Base-by-base conservation (phyloP, 1,284 basidiomycete genomes). In the Singerocomus inundabilis region DNA sequence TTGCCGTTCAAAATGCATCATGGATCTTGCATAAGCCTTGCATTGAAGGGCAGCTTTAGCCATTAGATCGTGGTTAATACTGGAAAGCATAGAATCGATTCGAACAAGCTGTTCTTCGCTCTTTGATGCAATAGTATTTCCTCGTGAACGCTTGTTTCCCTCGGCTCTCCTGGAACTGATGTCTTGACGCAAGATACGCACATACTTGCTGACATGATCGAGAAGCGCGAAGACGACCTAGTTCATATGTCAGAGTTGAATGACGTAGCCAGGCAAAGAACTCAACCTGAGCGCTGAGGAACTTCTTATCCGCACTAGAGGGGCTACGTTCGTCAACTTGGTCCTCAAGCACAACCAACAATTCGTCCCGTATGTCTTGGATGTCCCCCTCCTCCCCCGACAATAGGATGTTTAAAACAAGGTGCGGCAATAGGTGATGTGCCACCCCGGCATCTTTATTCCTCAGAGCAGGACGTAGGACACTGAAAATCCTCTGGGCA, bases 191-290 rank as follows among this genome's bases (percentile, higher is more conserved):
- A 82, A 77, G 8, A 79, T 72, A 16, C 90, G 84, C 42, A 95
- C 82, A 88, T 93, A 99, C 61, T 88, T 89, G 66, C 88, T 95
- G 9, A 99, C 76, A 63, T 99, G 96, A 62, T 99, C 97, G 71
- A 99, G 84, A 34, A 99, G 77, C 69, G 87, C 87, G 66, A 99
- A 99, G 13, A 98, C 83, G 9, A 86, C 91, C 91, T 98, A 53
- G 28, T 15, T 5, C 11, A 39, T 21, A 43, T 33, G 21, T 58
- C 31, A 49, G 46, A 8, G 13, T 29, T 35, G 3, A 45, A 10
- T 11, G 16, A 36, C n/a, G 21, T 6, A 29, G 21, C 24, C 13
- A 2, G 3, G 32, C 1, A 26, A 30, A 38, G 15, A 21, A 3
- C 28, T 71, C n/a, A 59, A 94, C 93, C 76, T 97, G 94, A 13